Conservation (phyloP, 1,284 basidiomycete species). For the Fomitiporia mediterranea region DNA sequence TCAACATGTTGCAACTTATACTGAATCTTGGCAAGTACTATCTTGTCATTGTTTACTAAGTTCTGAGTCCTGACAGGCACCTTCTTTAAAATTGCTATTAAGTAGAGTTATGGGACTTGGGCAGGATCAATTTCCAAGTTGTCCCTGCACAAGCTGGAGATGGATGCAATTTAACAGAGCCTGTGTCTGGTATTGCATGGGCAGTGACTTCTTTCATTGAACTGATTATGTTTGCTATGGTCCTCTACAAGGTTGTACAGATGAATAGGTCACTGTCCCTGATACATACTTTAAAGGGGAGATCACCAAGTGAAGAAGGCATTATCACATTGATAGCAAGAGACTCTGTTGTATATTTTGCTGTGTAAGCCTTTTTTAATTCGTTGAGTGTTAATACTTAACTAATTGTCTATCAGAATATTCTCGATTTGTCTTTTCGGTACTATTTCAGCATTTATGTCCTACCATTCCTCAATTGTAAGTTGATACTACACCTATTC, state of each 20-base stretch:
- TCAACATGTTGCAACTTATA: background rate
- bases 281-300: background rate
- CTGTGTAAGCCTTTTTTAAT: background rate
- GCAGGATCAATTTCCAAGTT: background rate
- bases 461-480: background rate
- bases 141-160: no score
- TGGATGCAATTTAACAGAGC: background rate
- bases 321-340: background rate
- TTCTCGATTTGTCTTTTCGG: slow-evolving; percentile 1
- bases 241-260: background rate
- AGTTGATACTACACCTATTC: background rate
- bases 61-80: background rate
- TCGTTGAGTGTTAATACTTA: background rate
- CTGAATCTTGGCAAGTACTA: no score
- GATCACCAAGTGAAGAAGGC: background rate
- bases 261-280: no score
- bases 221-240: background rate
- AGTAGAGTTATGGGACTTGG: background rate
- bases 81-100: background rate
- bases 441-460: background rate
- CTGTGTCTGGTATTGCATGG: background rate
- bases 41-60: background rate
- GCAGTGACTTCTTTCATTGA: background rate
- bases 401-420: background rate
- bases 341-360: background rate